Conservation (phyloP, 768 basidiomycete species). For the Wakefieldia striispora region DNA sequence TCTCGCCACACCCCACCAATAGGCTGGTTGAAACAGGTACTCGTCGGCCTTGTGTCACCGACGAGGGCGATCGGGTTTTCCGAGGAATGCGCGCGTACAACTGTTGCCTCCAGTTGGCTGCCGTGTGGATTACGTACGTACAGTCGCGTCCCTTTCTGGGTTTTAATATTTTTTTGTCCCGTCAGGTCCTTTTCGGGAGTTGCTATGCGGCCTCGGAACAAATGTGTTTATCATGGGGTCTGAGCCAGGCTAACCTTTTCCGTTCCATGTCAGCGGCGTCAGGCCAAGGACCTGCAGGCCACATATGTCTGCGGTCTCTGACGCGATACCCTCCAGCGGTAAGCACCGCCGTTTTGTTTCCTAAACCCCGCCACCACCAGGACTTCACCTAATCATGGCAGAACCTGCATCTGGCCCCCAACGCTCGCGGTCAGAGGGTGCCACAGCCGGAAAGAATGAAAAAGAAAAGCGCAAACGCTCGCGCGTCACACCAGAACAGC, state of each 20-base stretch:
- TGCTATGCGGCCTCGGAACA: conserved; percentile 33
- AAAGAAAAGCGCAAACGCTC: conserved; percentile 71
- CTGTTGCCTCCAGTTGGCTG: too few relatives aligned
- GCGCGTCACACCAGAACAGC: conserved; percentile 77
- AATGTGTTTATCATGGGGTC: conserved; percentile 17
- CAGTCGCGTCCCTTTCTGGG: conserved; percentile 4
- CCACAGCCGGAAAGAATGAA: conserved; percentile 28
- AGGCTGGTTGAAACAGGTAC: neutral
- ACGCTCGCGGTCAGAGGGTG: conserved; percentile 33
- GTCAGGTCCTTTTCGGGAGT: conserved; percentile 26
- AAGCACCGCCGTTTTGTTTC: conserved; percentile 28
- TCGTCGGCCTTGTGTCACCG: neutral
- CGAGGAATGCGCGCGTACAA: neutral
- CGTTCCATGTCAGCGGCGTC: conserved; percentile 31
- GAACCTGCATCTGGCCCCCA: conserved; percentile 37
- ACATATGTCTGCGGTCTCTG: conserved; percentile 28
- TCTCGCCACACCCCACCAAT: neutral
- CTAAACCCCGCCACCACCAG: conserved; percentile 26
- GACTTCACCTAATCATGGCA: conserved; percentile 22
- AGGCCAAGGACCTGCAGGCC: conserved; percentile 18
- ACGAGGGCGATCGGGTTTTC: neutral
- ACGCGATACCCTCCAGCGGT: conserved; percentile 18
- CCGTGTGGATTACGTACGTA: conserved; percentile 4
- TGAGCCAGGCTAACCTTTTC: conserved; percentile 21
- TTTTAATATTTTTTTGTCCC: conserved; percentile 9